Evolutionary conservation across 1,284 basidiomycete genomes (phyloP).

Genomic region (Bjerkandera adusta): DNA sequence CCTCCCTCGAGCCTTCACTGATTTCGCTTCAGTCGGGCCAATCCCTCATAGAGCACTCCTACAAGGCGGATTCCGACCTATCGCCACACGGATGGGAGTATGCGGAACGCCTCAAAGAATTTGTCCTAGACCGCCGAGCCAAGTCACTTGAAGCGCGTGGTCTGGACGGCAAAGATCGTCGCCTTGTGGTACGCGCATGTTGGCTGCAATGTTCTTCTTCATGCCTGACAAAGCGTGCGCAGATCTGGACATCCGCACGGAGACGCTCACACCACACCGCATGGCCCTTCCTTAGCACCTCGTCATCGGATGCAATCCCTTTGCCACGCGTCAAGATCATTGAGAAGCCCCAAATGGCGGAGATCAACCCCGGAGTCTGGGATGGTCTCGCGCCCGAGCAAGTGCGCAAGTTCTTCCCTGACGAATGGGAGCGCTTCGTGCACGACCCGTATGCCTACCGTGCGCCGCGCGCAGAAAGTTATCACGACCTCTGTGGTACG

Average conservation of each 20-base stretch:
- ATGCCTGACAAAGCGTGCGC: not conserved
- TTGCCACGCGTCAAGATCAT: conserved; percentile 72
- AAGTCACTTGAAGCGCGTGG: conserved; percentile 69
- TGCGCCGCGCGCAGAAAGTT: conserved; percentile 91
- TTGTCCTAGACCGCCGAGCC: conserved; percentile 75
- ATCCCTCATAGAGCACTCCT: conserved; percentile 97
- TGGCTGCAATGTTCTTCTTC: not conserved
- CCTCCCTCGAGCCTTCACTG: too few species aligned
- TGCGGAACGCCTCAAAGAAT: conserved; percentile 82
- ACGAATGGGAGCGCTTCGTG: conserved; percentile 91
- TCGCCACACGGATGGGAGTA: conserved; percentile 96
- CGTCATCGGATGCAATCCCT: conserved; percentile 16
- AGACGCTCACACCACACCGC: conserved; percentile 93
- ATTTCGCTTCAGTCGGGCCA: conserved; percentile 70
- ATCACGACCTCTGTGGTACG: conserved; percentile 81
- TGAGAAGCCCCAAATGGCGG: conserved; percentile 94
- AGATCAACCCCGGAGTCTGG: conserved; percentile 97
- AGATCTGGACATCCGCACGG: conserved; percentile 98
- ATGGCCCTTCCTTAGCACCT: conserved; percentile 80
- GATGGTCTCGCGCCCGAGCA: conserved; percentile 93
- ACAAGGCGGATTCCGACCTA: conserved; percentile 97
- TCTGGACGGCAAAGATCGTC: conserved; percentile 59
- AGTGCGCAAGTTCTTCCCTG: conserved; percentile 87
- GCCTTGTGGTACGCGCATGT: conserved; percentile 63
- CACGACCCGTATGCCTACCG: conserved; percentile 94